These are phyloP conservation scores for Stephania yunnanensis DNA, from an alignment of 164 flowering plant species.

Conservation along the genomic window DNA sequence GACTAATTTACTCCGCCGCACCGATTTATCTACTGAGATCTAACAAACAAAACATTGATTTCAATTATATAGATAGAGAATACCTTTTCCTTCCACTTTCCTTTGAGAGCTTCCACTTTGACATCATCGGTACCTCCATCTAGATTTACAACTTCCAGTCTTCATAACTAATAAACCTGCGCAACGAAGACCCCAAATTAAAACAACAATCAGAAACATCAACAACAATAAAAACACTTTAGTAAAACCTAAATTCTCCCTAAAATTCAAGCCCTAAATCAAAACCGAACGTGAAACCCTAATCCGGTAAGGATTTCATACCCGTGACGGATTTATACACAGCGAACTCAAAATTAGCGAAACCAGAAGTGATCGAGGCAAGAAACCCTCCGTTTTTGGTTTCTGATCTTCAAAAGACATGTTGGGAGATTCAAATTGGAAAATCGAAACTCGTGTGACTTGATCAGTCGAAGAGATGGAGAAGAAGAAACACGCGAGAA, in stretches of 20 bases:
- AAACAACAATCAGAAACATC: neutral
- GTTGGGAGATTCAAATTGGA: neutral
- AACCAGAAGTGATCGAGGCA: conserved; percentile 45
- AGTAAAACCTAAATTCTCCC: neutral
- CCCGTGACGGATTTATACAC: conserved; percentile 70
- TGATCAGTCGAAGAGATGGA: no score
- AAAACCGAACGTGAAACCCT: no score
- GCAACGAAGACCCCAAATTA: neutral
- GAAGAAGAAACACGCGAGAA: no score
- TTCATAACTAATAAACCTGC: conserved; percentile 63
- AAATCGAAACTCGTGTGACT: no score
- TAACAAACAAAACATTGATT: neutral
- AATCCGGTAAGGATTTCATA: conserved; percentile 8
- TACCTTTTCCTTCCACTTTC: conserved; percentile 89
- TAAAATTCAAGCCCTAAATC: neutral
- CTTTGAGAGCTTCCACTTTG: conserved; percentile 72
- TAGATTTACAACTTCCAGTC: conserved; percentile 82
- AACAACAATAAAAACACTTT: neutral
- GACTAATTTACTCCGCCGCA: no score
- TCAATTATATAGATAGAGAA: neutral
- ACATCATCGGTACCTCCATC: conserved; percentile 86
- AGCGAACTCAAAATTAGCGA: conserved; percentile 52
- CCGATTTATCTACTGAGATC: neutral
- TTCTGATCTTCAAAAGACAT: conserved; percentile 20
- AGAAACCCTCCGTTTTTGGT: conserved; percentile 36